Base-by-base conservation (phyloP, 371 early-diverging fungal genomes). In the Rozella allomycis region DNA sequence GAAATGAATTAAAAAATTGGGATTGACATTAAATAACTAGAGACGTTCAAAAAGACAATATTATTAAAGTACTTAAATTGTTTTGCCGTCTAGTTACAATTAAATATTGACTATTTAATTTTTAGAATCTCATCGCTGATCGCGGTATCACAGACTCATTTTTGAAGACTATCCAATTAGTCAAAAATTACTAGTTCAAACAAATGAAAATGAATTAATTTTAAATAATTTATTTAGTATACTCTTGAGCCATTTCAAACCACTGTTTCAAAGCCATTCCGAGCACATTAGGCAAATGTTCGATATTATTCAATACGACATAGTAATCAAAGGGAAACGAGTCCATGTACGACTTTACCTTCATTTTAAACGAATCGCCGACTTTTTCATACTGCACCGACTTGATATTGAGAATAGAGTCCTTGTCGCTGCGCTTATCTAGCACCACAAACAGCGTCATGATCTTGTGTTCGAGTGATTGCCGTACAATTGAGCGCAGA, bases 321-420 rank as follows among this genome's bases (percentile, higher is more conserved):
- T 83, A 91, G 57, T 80, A 88, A 39, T 87, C 79, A 62, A 91
- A 91, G 28, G 96, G 94, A 75, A 94, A 93, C 4, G 81, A 81
- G 41, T 88, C 85, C 40, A 96, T 70, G 52, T 91, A 96, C 26
- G 68, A 60, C n/a, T 58, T 63, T 64, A 87, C 69, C 43, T 70
- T 45, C 38, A 91, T 45, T 31, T 58, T 59, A 37, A 63, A 55
- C 30, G 52, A 54, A 37, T 79, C 83, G 43, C 66, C 52, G 27
- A 11, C 12, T 28, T 26, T 13, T 4, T 21, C 7, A 16, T 34
- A 8, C 39, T 38, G 5, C 5, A 34, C 10, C 67, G 34, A 86
- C 85, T 76, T 72, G 64, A 87, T 82, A 38, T 73, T 69, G 38
- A 75, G 47, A 43, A 94, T 86, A 2, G 85, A 82, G 40, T 88